Percentiles rank a stretch among this genome's conserved stretches.
Evolutionary conservation across 2,329 filamentous ascomycete species (phyloP).

Genomic region (Hymenoscyphus infarciens): DNA sequence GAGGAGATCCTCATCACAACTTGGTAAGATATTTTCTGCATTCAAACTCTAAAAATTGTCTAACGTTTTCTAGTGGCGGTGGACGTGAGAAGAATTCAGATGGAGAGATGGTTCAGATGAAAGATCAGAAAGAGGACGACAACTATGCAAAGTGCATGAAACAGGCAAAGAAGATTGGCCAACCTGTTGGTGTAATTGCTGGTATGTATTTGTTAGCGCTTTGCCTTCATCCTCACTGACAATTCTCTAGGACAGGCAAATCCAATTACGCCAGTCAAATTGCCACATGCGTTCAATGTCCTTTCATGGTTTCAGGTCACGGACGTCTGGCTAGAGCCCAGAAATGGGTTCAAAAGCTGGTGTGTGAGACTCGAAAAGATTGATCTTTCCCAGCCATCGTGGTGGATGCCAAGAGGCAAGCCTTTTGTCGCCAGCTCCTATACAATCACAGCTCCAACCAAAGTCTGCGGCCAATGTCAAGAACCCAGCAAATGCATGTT

Average conservation of each 20-base stretch:
- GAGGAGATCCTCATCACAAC: slow-evolving; percentile 61
- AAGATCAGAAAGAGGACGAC: slow-evolving; percentile 42
- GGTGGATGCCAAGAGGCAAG: slow-evolving; percentile 50
- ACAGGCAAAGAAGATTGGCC: slow-evolving; percentile 43
- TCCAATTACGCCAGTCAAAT: slow-evolving; percentile 43
- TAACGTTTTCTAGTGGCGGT: slow-evolving; percentile 46
- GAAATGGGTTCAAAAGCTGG: slow-evolving; percentile 37
- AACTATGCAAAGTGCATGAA: slow-evolving; percentile 32
- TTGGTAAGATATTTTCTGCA: slow-evolving; percentile 44
- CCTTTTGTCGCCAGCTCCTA: slow-evolving; percentile 26
- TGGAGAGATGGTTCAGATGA: slow-evolving; percentile 44
- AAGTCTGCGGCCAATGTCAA: slow-evolving; percentile 42
- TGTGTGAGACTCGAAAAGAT: slow-evolving; percentile 66
- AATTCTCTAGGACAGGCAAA: slow-evolving; percentile 49
- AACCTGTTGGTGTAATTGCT: slow-evolving; percentile 54
- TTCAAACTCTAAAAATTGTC: not conserved
- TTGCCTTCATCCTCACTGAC: slow-evolving; percentile 12
- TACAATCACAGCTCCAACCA: slow-evolving; percentile 23
- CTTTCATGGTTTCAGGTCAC: slow-evolving; percentile 68
- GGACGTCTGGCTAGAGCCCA: slow-evolving; percentile 63
- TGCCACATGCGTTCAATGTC: slow-evolving; percentile 60
- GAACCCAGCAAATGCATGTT: slow-evolving; percentile 39
- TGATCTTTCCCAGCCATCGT: slow-evolving; percentile 47
- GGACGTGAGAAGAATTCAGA: slow-evolving; percentile 44
- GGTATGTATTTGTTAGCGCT: slow-evolving; percentile 40